Conservation (phyloP, 2,329 filamentous ascomycete genomes). For the Botrytis fragariae region DNA sequence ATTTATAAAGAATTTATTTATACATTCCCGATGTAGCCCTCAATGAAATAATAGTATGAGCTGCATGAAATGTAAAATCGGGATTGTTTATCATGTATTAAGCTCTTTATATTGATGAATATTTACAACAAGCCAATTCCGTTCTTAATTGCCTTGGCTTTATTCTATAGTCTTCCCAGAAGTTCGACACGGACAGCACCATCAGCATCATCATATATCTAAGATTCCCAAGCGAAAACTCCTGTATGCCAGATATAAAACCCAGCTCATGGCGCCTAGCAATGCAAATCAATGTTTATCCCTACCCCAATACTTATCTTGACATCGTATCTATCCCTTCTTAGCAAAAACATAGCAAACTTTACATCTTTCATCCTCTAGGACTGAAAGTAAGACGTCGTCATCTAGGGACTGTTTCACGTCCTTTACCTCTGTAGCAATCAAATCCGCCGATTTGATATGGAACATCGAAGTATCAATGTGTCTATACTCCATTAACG, state of each 20-base stretch:
- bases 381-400: constrained; percentile 47
- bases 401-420: constrained; percentile 46
- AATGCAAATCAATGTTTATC: constrained; percentile 5
- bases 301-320: background rate
- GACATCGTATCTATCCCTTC: constrained; percentile 22
- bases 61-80: background rate
- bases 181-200: background rate
- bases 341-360: constrained; percentile 52
- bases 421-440: constrained; percentile 39
- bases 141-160: background rate
- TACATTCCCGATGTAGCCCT: background rate
- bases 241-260: background rate
- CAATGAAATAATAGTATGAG: background rate
- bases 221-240: background rate
- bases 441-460: constrained; percentile 36
- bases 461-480: constrained; percentile 45
- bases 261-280: background rate
- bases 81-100: background rate
- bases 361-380: constrained; percentile 44
- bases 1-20: background rate
- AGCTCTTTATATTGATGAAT: background rate
- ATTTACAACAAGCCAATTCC: background rate
- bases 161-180: background rate
- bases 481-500: constrained; percentile 55
- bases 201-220: constrained; percentile 5